Evolutionary conservation across 75 land plant genomes (phyloP).

Genomic region (Selaginella tamariscina): DNA sequence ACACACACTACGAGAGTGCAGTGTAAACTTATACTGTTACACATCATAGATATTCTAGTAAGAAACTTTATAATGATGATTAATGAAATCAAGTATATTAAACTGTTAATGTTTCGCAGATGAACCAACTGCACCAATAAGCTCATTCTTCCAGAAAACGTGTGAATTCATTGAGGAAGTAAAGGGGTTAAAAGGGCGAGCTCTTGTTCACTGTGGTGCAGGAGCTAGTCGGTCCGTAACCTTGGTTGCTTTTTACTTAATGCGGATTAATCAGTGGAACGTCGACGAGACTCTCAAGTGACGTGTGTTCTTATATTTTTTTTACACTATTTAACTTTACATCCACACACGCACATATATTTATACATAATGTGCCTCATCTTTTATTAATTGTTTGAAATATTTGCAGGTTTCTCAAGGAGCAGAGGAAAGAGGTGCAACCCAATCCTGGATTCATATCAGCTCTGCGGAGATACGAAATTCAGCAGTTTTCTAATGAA

Average conservation of each 20-base stretch:
- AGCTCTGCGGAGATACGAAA: constrained; percentile 14
- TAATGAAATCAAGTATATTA: not conserved
- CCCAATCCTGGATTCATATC: constrained; percentile 28
- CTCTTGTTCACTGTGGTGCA: constrained; percentile 31
- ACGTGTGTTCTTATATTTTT: not conserved
- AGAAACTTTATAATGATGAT: too few relatives aligned
- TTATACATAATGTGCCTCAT: not conserved
- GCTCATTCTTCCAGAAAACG: constrained; percentile 17
- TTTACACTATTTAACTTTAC: constrained; percentile 12
- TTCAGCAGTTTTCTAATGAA: not conserved
- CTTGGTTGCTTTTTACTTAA: constrained; percentile 25
- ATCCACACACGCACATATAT: not conserved
- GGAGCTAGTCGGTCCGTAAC: constrained; percentile 34
- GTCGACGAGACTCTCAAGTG: constrained; percentile 20
- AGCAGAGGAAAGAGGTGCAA: constrained; percentile 25
- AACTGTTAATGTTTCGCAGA: constrained; percentile 15
- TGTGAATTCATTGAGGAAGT: constrained; percentile 16
- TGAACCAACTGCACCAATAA: constrained; percentile 26
- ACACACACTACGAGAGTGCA: too few relatives aligned
- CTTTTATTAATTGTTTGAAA: not conserved
- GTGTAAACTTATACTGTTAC: too few relatives aligned
- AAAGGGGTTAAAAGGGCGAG: constrained; percentile 13
- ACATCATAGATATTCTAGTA: too few relatives aligned
- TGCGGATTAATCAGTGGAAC: constrained; percentile 20
- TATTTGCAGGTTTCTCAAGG: constrained; percentile 23